These are phyloP conservation scores for Cutaneotrichosporon cavernicola DNA, from an alignment of 1,284 basidiomycete genomes.

Conservation along the genomic window DNA sequence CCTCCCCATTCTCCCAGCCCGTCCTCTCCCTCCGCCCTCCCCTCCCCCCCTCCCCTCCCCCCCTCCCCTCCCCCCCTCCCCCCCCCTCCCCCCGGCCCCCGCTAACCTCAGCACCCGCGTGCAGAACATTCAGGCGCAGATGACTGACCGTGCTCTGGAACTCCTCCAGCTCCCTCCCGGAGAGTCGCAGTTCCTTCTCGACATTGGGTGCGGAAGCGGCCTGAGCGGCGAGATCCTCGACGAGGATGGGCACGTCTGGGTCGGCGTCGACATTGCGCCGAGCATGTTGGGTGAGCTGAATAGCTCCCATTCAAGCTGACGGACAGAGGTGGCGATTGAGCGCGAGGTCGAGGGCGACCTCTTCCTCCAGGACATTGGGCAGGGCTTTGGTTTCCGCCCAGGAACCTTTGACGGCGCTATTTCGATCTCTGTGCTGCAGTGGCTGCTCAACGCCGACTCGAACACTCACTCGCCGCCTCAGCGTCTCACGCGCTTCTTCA, in stretches of 20 bases:
- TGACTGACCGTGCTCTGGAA: conserved; percentile 95
- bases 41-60: neutral
- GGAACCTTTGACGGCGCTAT: conserved; percentile 98
- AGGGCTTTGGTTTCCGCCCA: conserved; percentile 90
- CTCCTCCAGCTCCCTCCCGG: conserved; percentile 75
- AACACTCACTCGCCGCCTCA: conserved; percentile 89
- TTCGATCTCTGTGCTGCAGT: conserved; percentile 97
- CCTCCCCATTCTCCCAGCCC: no score
- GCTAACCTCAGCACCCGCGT: conserved; percentile 63
- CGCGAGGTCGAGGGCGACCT: conserved; percentile 91
- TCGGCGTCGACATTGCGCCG: conserved; percentile 91
- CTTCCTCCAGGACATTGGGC: conserved; percentile 88
- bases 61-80: neutral
- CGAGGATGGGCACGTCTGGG: conserved; percentile 86
- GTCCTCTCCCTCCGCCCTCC: neutral
- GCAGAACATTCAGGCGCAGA: conserved; percentile 94
- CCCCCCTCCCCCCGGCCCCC: neutral
- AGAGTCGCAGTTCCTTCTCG: conserved; percentile 78
- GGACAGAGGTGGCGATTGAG: conserved; percentile 84
- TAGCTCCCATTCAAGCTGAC: conserved; percentile 4
- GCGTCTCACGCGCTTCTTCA: conserved; percentile 91
- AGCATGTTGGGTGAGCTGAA: conserved; percentile 82
- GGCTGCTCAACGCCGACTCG: conserved; percentile 96
- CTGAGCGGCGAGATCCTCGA: conserved; percentile 96
- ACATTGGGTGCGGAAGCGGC: conserved; percentile 98